Conservation (phyloP, 2,329 filamentous ascomycete species). For the Pezicula neosporulosa region DNA sequence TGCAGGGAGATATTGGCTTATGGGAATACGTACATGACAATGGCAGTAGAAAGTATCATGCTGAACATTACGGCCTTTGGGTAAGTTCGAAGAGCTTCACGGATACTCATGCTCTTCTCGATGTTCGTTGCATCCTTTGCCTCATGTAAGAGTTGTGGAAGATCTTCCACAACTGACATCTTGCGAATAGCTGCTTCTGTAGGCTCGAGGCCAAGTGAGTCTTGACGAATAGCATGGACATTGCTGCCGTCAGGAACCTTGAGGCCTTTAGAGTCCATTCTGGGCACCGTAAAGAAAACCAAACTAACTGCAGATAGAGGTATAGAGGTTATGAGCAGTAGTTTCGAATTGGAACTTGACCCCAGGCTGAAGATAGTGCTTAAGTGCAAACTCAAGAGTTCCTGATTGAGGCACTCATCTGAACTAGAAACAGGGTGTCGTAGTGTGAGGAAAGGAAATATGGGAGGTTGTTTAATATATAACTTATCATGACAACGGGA, state of each 20-base stretch:
- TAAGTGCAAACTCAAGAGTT: no score
- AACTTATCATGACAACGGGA: no score
- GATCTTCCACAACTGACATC: conserved; percentile 12
- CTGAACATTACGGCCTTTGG: conserved; percentile 20
- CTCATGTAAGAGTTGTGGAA: conserved; percentile 4
- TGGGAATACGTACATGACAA: conserved; percentile 21
- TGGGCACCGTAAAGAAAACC: not conserved
- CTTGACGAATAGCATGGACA: not conserved
- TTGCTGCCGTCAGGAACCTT: not conserved
- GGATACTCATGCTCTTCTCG: conserved; percentile 2
- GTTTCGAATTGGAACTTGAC: no score
- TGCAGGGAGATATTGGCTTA: no score
- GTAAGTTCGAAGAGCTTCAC: conserved; percentile 1
- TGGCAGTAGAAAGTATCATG: conserved; percentile 28
- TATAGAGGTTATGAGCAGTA: no score
- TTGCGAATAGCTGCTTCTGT: conserved; percentile 8
- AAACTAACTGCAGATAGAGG: no score
- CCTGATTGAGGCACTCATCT: no score
- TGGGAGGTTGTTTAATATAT: no score
- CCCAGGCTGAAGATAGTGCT: no score
- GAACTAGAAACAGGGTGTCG: no score
- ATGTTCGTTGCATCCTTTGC: conserved; percentile 1
- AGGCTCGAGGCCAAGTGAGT: conserved; percentile 3
- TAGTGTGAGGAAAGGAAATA: no score
- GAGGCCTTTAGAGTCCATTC: not conserved